Conservation (phyloP, 2,329 filamentous ascomycete genomes). For the Penicillium aurantiogriseum region DNA sequence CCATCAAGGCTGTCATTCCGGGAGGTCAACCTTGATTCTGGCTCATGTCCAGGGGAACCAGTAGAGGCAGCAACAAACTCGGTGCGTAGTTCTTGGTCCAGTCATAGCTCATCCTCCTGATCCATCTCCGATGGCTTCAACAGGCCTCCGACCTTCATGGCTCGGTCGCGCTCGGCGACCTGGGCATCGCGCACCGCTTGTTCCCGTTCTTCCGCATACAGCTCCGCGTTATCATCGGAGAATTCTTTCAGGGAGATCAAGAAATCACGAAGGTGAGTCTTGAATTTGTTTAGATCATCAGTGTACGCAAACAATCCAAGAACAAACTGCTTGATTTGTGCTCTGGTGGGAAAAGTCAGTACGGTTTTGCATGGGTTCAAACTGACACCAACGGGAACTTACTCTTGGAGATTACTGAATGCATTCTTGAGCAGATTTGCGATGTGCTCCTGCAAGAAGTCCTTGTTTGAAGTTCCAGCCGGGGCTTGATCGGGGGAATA, state of each 20-base stretch:
- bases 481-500: constrained; percentile 82
- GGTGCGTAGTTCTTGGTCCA: constrained; percentile 64
- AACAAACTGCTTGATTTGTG: constrained; percentile 87
- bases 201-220: constrained; percentile 93
- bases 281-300: constrained; percentile 89
- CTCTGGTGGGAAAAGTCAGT: constrained; percentile 48
- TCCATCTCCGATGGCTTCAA: constrained; percentile 97
- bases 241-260: constrained; percentile 97
- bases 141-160: constrained; percentile 91
- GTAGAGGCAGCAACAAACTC: constrained; percentile 50
- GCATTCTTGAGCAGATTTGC: constrained; percentile 80
- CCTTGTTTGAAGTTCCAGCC: constrained; percentile 79
- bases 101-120: constrained; percentile 80
- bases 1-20: constrained; percentile 53
- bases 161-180: constrained; percentile 83
- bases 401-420: constrained; percentile 90
- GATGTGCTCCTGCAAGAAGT: constrained; percentile 87
- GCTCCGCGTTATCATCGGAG: constrained; percentile 87
- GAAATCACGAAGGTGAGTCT: constrained; percentile 93
- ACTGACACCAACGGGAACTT: constrained; percentile 40
- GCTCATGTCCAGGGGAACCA: constrained; percentile 22
- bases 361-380: background rate
- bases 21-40: constrained; percentile 21
- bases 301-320: constrained; percentile 85
- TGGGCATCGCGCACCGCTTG: constrained; percentile 83